A percentile compares a stretch with the other conserved stretches of the same genome.
Evolutionary conservation across 129 eudicot species (phyloP).

Genomic region (Artemisia annua): DNA sequence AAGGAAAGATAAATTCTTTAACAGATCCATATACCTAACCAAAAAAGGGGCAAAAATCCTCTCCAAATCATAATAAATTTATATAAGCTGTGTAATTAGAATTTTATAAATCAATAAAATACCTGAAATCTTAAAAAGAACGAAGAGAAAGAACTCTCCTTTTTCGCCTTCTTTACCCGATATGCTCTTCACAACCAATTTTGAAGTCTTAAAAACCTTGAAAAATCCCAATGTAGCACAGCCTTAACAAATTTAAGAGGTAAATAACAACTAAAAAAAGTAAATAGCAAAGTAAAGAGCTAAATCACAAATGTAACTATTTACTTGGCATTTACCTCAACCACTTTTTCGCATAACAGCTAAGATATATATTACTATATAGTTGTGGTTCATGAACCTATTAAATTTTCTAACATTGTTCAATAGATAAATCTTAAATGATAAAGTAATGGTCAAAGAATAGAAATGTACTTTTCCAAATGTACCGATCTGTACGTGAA

Average conservation of each 20-base stretch:
- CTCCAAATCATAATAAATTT: too few relatives aligned
- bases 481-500: neutral
- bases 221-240: neutral
- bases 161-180: neutral
- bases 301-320: slow-evolving; percentile 1
- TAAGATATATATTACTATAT: neutral
- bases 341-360: neutral
- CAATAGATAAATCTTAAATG: neutral
- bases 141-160: neutral
- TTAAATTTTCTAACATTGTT: neutral
- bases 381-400: slow-evolving; percentile 12
- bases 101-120: too few relatives aligned
- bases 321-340: slow-evolving; percentile 1
- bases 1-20: too few relatives aligned
- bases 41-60: too few relatives aligned
- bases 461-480: neutral
- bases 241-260: neutral
- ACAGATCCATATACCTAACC: too few relatives aligned
- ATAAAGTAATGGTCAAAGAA: neutral
- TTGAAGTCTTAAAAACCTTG: slow-evolving; percentile 1
- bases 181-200: neutral
- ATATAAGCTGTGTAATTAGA: too few relatives aligned
- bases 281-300: neutral
- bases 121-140: slow-evolving; percentile 15
- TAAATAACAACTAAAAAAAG: neutral